Evolutionary conservation across 805 yeast species (phyloP).

Genomic region (Jamesozyma rosinii): DNA sequence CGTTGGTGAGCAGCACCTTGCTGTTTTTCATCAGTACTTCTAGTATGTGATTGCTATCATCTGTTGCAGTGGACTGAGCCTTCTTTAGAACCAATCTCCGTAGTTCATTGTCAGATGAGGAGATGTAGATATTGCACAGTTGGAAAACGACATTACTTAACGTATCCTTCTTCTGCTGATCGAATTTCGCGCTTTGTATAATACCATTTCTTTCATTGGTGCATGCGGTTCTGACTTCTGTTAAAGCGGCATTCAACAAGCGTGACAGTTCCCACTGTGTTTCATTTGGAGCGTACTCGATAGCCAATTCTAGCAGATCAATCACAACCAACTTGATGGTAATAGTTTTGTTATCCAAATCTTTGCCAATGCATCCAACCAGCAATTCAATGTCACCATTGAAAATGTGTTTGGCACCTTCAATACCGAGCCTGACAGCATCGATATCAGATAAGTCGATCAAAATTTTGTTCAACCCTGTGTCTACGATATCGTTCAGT

Average conservation of each 20-base stretch:
- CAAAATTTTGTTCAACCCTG: neutral
- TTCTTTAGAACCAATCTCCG: slow-evolving; percentile 15
- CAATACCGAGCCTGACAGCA: slow-evolving; percentile 9
- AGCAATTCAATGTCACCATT: slow-evolving; percentile 9
- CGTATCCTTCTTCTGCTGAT: slow-evolving; percentile 5
- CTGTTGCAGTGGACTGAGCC: neutral
- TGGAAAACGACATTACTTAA: slow-evolving; percentile 22
- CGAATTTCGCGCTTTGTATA: slow-evolving; percentile 2
- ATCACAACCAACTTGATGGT: slow-evolving; percentile 10
- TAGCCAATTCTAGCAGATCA: slow-evolving; percentile 14
- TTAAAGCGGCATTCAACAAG: slow-evolving; percentile 12
- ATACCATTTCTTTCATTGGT: slow-evolving; percentile 11
- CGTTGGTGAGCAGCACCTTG: slow-evolving; percentile 17
- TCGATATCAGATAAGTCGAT: slow-evolving; percentile 9
- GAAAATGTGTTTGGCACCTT: slow-evolving; percentile 10
- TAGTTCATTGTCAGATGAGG: slow-evolving; percentile 22
- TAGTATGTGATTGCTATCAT: slow-evolving; percentile 5
- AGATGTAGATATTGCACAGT: slow-evolving; percentile 18
- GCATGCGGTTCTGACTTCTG: slow-evolving; percentile 10
- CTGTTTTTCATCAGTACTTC: slow-evolving; percentile 21
- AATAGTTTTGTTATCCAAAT: neutral
- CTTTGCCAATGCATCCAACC: neutral
- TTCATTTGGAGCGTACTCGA: slow-evolving; percentile 8
- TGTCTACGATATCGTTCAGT: slow-evolving; percentile 11
- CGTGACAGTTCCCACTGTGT: slow-evolving; percentile 18